Evolutionary conservation across 495 filamentous ascomycete genomes (phyloP).

Genomic region (Penicillium paxilli): DNA sequence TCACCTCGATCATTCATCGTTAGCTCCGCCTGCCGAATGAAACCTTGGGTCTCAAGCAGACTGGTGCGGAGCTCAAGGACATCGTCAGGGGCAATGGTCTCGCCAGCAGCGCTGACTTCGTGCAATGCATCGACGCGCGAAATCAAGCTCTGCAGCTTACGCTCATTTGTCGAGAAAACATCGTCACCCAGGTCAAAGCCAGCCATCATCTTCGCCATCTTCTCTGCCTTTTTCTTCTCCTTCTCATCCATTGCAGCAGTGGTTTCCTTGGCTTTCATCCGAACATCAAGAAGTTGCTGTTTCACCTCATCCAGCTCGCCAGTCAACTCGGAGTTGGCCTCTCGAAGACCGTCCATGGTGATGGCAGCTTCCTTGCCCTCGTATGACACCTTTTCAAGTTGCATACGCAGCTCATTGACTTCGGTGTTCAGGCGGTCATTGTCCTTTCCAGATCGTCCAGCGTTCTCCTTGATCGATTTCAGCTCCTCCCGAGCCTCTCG

Average conservation of each 20-base stretch:
- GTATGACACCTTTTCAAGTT: conserved; percentile 89
- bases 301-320: conserved; percentile 92
- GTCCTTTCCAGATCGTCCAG: conserved; percentile 74
- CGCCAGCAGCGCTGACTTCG: conserved; percentile 71
- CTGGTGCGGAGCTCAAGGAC: conserved; percentile 72
- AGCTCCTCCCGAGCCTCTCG: conserved; percentile 84
- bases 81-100: conserved; percentile 78
- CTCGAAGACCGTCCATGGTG: conserved; percentile 95
- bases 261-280: conserved; percentile 93
- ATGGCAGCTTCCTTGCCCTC: conserved; percentile 96
- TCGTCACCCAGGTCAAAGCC: conserved; percentile 91
- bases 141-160: conserved; percentile 76
- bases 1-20: conserved; percentile 68
- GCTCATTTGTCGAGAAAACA: conserved; percentile 87
- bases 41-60: conserved; percentile 84
- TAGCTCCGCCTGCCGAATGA: conserved; percentile 90
- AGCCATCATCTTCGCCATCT: conserved; percentile 99
- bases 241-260: conserved; percentile 87
- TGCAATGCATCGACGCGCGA: conserved; percentile 76
- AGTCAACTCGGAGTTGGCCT: conserved; percentile 91
- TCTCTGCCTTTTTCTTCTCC: conserved; percentile 96
- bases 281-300: conserved; percentile 91
- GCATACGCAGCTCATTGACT: conserved; percentile 90
- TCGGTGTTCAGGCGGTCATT: conserved; percentile 84
- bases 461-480: conserved; percentile 75